These are phyloP conservation scores for Diddensiella transvaalensis DNA, from an alignment of 805 yeast species.

Conservation along the genomic window DNA sequence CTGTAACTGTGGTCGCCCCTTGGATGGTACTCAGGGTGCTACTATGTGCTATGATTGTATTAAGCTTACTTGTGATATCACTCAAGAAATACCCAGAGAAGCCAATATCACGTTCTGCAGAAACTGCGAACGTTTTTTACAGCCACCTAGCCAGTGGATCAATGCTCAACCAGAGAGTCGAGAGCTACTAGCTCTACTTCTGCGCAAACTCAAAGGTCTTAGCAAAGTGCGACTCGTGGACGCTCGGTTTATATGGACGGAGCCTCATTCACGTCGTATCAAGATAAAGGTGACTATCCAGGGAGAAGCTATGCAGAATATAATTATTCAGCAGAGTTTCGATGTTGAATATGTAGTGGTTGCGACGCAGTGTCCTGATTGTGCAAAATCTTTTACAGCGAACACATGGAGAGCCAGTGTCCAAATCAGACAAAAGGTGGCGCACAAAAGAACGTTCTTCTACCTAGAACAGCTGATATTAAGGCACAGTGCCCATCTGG, in stretches of 20 bases:
- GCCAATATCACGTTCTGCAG: constrained; percentile 83
- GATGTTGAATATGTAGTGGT: constrained; percentile 91
- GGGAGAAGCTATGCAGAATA: constrained; percentile 77
- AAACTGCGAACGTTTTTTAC: constrained; percentile 93
- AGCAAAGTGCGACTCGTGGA: constrained; percentile 83
- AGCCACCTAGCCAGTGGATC: constrained; percentile 94
- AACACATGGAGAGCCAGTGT: constrained; percentile 97
- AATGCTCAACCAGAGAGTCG: constrained; percentile 86
- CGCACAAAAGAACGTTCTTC: constrained; percentile 90
- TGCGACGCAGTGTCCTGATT: constrained; percentile 96
- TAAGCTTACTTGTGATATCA: constrained; percentile 86
- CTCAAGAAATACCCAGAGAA: constrained; percentile 92
- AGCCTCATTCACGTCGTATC: constrained; percentile 93
- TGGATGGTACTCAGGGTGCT: constrained; percentile 88
- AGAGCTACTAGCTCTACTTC: constrained; percentile 85
- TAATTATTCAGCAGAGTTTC: constrained; percentile 86
- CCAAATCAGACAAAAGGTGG: constrained; percentile 92
- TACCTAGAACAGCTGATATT: constrained; percentile 88
- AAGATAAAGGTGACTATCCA: constrained; percentile 85
- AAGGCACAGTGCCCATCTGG: constrained; percentile 86
- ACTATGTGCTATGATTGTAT: constrained; percentile 98
- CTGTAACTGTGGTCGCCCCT: constrained; percentile 97
- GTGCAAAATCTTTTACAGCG: constrained; percentile 90
- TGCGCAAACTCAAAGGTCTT: constrained; percentile 83
- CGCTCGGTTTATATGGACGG: constrained; percentile 95